Evolutionary conservation across 805 yeast genomes (phyloP).

Genomic region (Pichia rugopelliculosa): DNA sequence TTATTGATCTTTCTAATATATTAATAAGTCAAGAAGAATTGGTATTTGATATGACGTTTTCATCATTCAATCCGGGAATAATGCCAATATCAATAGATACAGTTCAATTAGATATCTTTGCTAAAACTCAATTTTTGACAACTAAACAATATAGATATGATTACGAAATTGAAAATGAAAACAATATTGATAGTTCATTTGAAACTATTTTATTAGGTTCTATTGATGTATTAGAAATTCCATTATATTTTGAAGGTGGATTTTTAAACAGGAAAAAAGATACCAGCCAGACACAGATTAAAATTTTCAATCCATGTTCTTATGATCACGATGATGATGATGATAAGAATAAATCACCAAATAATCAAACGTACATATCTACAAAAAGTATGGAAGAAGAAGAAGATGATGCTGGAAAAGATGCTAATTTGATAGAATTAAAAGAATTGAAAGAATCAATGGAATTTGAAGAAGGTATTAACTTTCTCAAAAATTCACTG

Average conservation of each 20-base stretch:
- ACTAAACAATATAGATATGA: neutral
- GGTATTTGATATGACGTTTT: conserved; percentile 67
- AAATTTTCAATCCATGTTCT: conserved; percentile 65
- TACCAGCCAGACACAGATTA: conserved; percentile 60
- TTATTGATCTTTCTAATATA: conserved; percentile 58
- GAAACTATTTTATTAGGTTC: conserved; percentile 70
- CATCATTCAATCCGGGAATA: conserved; percentile 85
- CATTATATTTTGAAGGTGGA: conserved; percentile 70
- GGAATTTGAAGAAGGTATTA: neutral
- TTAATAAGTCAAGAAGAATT: conserved; percentile 79
- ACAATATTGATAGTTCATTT: conserved; percentile 2
- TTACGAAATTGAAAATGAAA: neutral
- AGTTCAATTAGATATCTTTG: conserved; percentile 80
- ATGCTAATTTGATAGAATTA: neutral
- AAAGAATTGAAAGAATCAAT: neutral
- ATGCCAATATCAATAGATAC: conserved; percentile 54
- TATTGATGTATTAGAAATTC: conserved; percentile 57
- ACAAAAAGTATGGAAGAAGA: neutral
- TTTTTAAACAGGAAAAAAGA: conserved; percentile 56
- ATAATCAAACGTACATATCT: neutral
- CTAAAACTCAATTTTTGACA: conserved; percentile 48
- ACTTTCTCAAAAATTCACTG: neutral
- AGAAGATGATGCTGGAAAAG: neutral
- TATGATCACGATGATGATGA: conserved; percentile 18
- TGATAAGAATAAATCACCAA: neutral